Conservation (phyloP, 495 filamentous ascomycete genomes). For the Zalerion maritima region DNA sequence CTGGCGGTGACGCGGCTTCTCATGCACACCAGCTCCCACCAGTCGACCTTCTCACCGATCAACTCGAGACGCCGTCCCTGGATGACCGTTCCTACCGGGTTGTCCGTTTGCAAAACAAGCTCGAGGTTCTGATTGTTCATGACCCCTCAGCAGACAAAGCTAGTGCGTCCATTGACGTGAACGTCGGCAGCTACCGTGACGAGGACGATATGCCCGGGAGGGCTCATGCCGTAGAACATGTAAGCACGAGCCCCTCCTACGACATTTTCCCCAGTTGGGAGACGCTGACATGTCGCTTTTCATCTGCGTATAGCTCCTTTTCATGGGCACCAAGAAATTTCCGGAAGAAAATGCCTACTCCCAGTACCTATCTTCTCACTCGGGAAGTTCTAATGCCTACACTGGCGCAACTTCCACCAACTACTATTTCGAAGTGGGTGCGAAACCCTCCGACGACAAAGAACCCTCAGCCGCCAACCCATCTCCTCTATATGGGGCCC, state of each 20-base stretch:
- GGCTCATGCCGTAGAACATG: constrained; percentile 74
- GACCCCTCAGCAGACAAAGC: constrained; percentile 95
- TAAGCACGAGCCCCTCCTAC: constrained; percentile 13
- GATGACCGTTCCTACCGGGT: constrained; percentile 86
- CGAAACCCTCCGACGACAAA: constrained; percentile 43
- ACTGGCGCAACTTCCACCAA: constrained; percentile 90
- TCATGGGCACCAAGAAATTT: constrained; percentile 99
- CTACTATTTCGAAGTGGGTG: constrained; percentile 92
- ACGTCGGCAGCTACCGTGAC: constrained; percentile 92
- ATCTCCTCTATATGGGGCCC: constrained; percentile 75
- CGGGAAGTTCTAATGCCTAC: constrained; percentile 87
- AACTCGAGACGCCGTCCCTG: constrained; percentile 71
- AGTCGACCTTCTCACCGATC: constrained; percentile 59
- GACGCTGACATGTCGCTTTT: background rate
- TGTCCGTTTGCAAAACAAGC: constrained; percentile 66
- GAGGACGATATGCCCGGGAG: constrained; percentile 82
- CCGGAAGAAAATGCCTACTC: constrained; percentile 94
- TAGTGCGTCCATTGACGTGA: constrained; percentile 85
- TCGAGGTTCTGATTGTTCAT: constrained; percentile 91
- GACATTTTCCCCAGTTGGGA: too few species aligned
- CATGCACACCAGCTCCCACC: constrained; percentile 20
- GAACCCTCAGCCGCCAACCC: constrained; percentile 35
- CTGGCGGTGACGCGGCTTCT: constrained; percentile 14
- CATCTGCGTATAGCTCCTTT: constrained; percentile 51
- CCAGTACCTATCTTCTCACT: constrained; percentile 77